Percentiles rank a stretch among this genome's conserved stretches.
These are phyloP conservation scores for Gossypium turneri DNA, from an alignment of 345 rosid species.

Conservation along the genomic window DNA sequence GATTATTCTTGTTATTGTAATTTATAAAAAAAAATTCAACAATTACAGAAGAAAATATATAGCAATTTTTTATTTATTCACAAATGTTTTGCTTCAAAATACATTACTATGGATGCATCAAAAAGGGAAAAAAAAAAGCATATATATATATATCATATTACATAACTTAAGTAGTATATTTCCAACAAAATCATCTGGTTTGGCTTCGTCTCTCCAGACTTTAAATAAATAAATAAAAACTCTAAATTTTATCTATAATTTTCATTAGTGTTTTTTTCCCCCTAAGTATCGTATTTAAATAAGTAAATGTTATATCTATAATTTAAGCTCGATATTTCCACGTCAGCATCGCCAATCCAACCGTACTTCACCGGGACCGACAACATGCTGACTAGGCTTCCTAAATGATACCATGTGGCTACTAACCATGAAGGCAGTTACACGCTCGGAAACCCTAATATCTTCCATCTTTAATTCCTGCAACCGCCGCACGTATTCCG, in stretches of 20 bases:
- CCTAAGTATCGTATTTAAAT: no score
- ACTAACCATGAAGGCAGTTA: slow-evolving; percentile 90
- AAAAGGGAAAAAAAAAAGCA: not conserved
- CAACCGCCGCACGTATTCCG: slow-evolving; percentile 73
- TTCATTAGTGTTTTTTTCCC: not conserved
- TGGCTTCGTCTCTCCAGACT: slow-evolving; percentile 40
- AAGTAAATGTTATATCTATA: not conserved
- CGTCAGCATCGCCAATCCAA: slow-evolving; percentile 65
- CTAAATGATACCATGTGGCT: slow-evolving; percentile 84
- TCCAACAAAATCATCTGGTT: slow-evolving; percentile 18
- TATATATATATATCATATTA: not conserved
- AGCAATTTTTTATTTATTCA: not conserved
- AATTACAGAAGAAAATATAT: not conserved
- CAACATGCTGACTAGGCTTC: slow-evolving; percentile 69
- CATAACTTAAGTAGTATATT: not conserved
- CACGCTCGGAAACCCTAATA: slow-evolving; percentile 68
- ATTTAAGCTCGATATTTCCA: slow-evolving; percentile 8
- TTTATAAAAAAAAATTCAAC: not conserved
- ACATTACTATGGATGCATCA: not conserved
- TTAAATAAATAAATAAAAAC: not conserved
- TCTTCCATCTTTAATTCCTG: slow-evolving; percentile 92
- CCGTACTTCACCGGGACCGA: slow-evolving; percentile 61
- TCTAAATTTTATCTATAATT: not conserved
- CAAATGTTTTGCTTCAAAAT: not conserved
- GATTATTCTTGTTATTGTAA: no score